Evolutionary conservation across 192 early-diverging fungal species (phyloP).

Genomic region (Coemansia sp.): DNA sequence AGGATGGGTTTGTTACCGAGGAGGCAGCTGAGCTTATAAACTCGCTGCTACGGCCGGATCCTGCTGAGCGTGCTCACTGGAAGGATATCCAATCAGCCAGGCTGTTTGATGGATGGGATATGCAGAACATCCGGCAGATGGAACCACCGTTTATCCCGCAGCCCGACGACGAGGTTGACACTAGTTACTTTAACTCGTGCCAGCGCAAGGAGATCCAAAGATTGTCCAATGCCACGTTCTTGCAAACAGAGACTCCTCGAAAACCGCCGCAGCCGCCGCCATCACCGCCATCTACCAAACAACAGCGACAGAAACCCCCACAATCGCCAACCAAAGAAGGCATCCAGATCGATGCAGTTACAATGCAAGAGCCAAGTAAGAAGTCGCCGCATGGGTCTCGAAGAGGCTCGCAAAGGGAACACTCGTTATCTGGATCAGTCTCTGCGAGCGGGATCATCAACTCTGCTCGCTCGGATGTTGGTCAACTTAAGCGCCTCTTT

Average conservation of each 20-base stretch:
- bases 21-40: constrained; percentile 75
- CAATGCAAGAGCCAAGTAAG: background rate
- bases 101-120: constrained; percentile 78
- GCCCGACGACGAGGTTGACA: constrained; percentile 80
- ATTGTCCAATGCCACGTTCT: constrained; percentile 65
- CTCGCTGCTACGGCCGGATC: constrained; percentile 74
- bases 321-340: constrained; percentile 1
- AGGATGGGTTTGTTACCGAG: constrained; percentile 58
- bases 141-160: constrained; percentile 85
- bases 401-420: constrained; percentile 22
- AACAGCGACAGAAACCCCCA: constrained; percentile 2
- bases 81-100: constrained; percentile 69
- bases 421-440: constrained; percentile 17
- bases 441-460: constrained; percentile 1
- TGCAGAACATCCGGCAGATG: constrained; percentile 74
- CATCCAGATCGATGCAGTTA: background rate
- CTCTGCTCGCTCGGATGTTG: constrained; percentile 19
- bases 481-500: constrained; percentile 55
- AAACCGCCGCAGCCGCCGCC: constrained; percentile 7
- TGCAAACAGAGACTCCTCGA: constrained; percentile 26
- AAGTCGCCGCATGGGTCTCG: constrained; percentile 17
- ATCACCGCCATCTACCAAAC: constrained; percentile 9
- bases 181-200: constrained; percentile 92
- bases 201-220: constrained; percentile 78
- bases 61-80: constrained; percentile 64